Percentiles rank a stretch among this genome's conserved stretches.
Conservation (phyloP, 371 early-diverging fungal genomes). For the Phascolomyces articulosus region DNA sequence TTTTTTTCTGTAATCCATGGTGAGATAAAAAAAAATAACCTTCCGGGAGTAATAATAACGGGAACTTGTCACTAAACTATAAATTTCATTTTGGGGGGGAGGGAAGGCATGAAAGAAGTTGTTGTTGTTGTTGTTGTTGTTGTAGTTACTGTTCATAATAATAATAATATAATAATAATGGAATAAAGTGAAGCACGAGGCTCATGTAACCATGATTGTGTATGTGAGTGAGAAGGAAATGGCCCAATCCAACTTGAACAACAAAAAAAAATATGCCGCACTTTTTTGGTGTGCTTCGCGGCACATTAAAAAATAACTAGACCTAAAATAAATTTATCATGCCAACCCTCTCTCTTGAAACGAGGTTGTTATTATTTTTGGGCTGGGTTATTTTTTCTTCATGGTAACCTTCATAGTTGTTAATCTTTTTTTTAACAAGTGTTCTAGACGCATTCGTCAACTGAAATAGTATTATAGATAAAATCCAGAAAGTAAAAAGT, state of each 20-base stretch:
- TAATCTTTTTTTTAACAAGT: neutral
- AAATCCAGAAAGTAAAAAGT: neutral
- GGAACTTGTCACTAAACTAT: too few relatives aligned
- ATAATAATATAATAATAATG: neutral
- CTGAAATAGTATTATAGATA: neutral
- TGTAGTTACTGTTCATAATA: neutral
- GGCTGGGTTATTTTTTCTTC: neutral
- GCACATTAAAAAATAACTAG: neutral
- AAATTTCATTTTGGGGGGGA: too few relatives aligned
- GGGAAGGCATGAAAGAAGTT: too few relatives aligned
- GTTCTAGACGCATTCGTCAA: neutral
- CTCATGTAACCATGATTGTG: constrained; percentile 1
- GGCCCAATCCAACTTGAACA: too few relatives aligned
- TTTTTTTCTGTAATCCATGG: too few relatives aligned
- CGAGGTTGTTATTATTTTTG: too few relatives aligned
- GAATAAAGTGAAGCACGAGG: constrained; percentile 4
- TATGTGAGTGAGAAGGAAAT: neutral
- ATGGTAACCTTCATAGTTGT: neutral
- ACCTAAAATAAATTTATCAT: constrained; percentile 5
- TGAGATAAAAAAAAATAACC: too few relatives aligned
- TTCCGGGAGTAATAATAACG: too few relatives aligned
- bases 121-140: too few relatives aligned
- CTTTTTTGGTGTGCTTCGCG: neutral
- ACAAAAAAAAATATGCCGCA: neutral
- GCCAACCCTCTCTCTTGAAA: too few relatives aligned